phyloP scores from a whole-genome alignment of 495 filamentous ascomycete genomes.

The Podospora appendiculata region DNA sequence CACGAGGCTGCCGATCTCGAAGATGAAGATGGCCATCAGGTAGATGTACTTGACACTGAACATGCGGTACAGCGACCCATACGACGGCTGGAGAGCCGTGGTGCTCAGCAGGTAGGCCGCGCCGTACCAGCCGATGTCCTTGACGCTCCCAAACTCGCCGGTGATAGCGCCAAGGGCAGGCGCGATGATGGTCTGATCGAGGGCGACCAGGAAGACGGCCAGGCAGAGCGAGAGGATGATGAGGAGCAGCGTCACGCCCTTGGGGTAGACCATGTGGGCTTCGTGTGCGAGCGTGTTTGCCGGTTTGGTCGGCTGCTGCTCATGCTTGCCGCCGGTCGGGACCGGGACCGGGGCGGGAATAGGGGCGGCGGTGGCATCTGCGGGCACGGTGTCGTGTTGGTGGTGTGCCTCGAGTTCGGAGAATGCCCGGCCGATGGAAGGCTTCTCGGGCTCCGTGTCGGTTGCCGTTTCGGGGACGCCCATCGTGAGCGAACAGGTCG shows the following conservation, averaged over 20 bases:
- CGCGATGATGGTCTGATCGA: constrained; percentile 57
- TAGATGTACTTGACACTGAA: constrained; percentile 44
- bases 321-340: neutral
- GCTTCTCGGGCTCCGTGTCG: constrained; percentile 12
- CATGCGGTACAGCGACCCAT: constrained; percentile 47
- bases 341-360: neutral
- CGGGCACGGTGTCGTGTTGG: neutral
- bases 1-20: constrained; percentile 43
- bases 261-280: constrained; percentile 31
- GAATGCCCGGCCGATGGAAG: neutral
- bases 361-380: neutral
- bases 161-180: constrained; percentile 49
- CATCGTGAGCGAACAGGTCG: too few relatives aligned
- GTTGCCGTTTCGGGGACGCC: constrained; percentile 1
- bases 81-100: constrained; percentile 44
- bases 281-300: constrained; percentile 5
- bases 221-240: constrained; percentile 44
- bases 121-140: constrained; percentile 50
- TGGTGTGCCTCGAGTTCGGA: neutral
- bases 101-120: constrained; percentile 48
- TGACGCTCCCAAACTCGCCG: constrained; percentile 27
- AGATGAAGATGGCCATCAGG: constrained; percentile 37
- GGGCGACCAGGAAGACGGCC: constrained; percentile 52
- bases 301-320: neutral
- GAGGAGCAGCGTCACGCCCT: constrained; percentile 35